Percentiles rank a stretch among this genome's conserved stretches.
These are phyloP conservation scores for Boletus semigastroideus DNA, from an alignment of 1,284 basidiomycete genomes.

Conservation along the genomic window DNA sequence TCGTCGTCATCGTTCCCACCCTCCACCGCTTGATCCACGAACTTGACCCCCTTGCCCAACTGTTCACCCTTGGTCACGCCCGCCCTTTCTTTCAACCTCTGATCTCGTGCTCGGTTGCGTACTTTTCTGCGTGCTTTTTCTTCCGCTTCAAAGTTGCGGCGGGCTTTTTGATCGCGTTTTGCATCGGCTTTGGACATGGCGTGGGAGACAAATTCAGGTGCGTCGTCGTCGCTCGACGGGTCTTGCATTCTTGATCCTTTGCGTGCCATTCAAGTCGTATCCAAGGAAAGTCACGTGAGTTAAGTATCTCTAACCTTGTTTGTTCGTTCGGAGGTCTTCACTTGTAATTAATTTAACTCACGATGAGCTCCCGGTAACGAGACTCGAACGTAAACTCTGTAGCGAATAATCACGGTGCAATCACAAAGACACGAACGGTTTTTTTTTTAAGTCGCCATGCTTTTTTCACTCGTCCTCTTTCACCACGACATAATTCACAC, in stretches of 20 bases:
- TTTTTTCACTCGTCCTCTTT: slow-evolving; percentile 18
- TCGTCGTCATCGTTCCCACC: slow-evolving; percentile 15
- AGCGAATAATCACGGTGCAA: too few relatives aligned
- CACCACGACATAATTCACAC: slow-evolving; percentile 53
- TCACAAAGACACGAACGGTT: too few relatives aligned
- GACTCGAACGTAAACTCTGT: too few relatives aligned
- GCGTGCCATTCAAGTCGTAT: slow-evolving; percentile 13
- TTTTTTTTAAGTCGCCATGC: too few relatives aligned
- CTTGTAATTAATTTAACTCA: too few relatives aligned
- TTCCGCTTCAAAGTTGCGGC: slow-evolving; percentile 36
- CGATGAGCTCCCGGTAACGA: too few relatives aligned
- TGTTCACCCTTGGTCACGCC: slow-evolving; percentile 29
- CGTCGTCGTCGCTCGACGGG: slow-evolving; percentile 34
- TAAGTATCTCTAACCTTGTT: too few relatives aligned
- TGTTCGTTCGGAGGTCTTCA: too few relatives aligned
- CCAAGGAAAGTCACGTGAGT: too few relatives aligned
- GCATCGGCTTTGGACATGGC: slow-evolving; percentile 41
- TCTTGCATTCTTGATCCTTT: slow-evolving; percentile 15
- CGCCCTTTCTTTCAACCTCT: slow-evolving; percentile 47
- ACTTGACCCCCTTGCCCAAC: slow-evolving; percentile 2
- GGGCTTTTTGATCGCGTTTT: slow-evolving; percentile 33
- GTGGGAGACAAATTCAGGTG: slow-evolving; percentile 47
- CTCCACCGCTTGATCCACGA: slow-evolving; percentile 11
- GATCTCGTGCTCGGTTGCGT: slow-evolving; percentile 45
- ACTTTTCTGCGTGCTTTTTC: slow-evolving; percentile 39